phyloP scores from a whole-genome alignment of 2,329 filamentous ascomycete species.

The Amauroascus niger region DNA sequence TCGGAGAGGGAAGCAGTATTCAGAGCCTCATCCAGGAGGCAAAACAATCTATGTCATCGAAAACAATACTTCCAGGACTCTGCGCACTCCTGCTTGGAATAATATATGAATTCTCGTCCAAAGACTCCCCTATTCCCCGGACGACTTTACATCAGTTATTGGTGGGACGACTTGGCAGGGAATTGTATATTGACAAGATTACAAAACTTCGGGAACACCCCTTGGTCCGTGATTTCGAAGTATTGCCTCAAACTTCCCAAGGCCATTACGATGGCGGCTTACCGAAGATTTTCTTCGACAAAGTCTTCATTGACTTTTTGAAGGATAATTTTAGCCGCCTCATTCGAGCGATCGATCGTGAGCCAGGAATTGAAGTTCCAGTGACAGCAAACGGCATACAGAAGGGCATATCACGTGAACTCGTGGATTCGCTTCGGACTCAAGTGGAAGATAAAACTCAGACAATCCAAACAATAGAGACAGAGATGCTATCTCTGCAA shows the following conservation, averaged over 20 bases:
- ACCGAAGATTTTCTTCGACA: conserved; percentile 77
- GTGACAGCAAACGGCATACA: conserved; percentile 69
- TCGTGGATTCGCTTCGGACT: conserved; percentile 73
- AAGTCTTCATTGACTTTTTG: conserved; percentile 80
- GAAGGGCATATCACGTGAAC: conserved; percentile 84
- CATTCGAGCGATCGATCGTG: conserved; percentile 74
- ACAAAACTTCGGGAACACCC: conserved; percentile 67
- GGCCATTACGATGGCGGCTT: conserved; percentile 46
- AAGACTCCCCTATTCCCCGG: conserved; percentile 83
- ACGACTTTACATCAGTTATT: conserved; percentile 71
- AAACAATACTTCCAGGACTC: conserved; percentile 65
- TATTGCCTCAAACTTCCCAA: conserved; percentile 61
- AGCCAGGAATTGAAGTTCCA: conserved; percentile 78
- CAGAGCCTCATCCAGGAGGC: conserved; percentile 71
- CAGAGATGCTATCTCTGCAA: conserved; percentile 45
- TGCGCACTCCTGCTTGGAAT: conserved; percentile 77
- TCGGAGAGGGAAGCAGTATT: conserved; percentile 86
- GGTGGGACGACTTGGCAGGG: conserved; percentile 65
- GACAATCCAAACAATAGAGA: conserved; percentile 48
- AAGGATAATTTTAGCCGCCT: conserved; percentile 92
- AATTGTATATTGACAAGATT: conserved; percentile 77
- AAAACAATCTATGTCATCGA: conserved; percentile 51
- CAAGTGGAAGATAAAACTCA: conserved; percentile 66
- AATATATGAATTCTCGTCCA: conserved; percentile 93
- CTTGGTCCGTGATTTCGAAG: conserved; percentile 79